phyloP scores from a whole-genome alignment of 2,329 filamentous ascomycete genomes.

The Sporothrix humicola region DNA sequence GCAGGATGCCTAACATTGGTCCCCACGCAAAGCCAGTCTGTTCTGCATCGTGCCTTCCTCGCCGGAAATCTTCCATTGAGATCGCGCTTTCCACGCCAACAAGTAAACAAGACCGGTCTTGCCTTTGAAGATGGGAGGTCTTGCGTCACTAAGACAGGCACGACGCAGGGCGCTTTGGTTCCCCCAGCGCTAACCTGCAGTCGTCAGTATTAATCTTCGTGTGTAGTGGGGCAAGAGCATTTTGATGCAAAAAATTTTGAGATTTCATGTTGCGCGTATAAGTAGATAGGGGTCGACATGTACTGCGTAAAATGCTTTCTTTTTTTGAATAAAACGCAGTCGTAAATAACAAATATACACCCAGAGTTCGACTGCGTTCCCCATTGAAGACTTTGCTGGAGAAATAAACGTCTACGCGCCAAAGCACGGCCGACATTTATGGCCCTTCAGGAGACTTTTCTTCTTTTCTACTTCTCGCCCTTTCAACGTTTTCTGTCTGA shows the following conservation, averaged over 20 bases:
- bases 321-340: too few relatives aligned
- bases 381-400: too few relatives aligned
- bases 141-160: neutral
- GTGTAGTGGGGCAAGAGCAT: neutral
- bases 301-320: too few relatives aligned
- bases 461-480: neutral
- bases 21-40: neutral
- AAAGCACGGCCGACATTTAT: too few relatives aligned
- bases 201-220: neutral
- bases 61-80: neutral
- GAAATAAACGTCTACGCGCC: neutral
- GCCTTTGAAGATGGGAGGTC: neutral
- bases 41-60: neutral
- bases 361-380: too few relatives aligned
- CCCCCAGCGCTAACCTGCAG: conserved; percentile 11
- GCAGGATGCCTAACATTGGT: neutral
- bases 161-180: conserved; percentile 14
- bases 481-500: neutral
- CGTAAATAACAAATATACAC: too few relatives aligned
- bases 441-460: too few relatives aligned
- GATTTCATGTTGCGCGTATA: neutral
- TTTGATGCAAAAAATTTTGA: neutral
- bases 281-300: neutral
- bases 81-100: neutral
- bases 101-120: too few relatives aligned